Evolutionary conservation across 208 protist species (phyloP).

Genomic region (Willaertia magna): DNA sequence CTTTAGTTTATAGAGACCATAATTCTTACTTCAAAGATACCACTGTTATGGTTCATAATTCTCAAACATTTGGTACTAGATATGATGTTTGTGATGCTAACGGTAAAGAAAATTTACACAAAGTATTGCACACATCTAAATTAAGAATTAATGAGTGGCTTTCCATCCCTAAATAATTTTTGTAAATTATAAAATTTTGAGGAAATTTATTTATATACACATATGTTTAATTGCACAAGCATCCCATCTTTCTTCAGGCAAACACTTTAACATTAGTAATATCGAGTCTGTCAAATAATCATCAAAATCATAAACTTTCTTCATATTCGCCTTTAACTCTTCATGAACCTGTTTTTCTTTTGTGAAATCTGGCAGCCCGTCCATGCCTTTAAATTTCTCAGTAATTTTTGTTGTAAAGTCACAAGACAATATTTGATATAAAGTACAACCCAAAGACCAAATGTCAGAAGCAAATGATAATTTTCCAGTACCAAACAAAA

Average conservation of each 20-base stretch:
- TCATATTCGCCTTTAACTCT: background rate
- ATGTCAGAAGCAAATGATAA: background rate
- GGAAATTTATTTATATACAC: no score
- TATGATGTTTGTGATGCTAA: background rate
- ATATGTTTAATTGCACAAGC: background rate
- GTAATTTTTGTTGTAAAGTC: background rate
- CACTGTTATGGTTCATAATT: background rate
- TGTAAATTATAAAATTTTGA: no score
- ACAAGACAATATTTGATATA: background rate
- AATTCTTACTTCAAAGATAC: background rate
- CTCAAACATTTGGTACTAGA: slow-evolving; percentile 1
- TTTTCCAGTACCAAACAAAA: background rate
- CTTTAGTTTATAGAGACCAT: background rate
- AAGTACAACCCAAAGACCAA: background rate
- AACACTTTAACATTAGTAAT: background rate
- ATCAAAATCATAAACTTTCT: background rate
- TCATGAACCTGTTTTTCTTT: background rate
- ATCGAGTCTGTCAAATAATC: background rate
- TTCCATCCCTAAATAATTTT: no score
- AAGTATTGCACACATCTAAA: background rate
- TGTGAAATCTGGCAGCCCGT: background rate
- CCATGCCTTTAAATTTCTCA: background rate
- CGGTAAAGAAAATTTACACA: background rate
- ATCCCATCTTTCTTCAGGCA: background rate
- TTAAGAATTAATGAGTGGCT: background rate